These are phyloP conservation scores for Gracilaria gracilis DNA, from an alignment of 23 red algal species.

Conservation along the genomic window DNA sequence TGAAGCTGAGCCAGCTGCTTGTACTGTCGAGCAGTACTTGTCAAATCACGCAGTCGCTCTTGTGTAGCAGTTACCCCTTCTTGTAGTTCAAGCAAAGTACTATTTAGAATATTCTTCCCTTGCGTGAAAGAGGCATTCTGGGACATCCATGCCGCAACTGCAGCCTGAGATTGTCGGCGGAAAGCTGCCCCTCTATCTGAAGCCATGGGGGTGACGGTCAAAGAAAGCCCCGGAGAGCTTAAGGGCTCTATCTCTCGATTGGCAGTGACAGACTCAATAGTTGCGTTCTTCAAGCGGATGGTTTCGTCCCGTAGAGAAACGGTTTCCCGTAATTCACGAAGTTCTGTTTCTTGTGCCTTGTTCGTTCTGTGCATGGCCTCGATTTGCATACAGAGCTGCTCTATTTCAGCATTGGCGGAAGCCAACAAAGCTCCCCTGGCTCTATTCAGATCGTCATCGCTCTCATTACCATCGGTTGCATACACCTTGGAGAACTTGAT, in stretches of 20 bases:
- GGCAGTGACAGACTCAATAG: conserved; percentile 10
- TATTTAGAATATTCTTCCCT: conserved; percentile 31
- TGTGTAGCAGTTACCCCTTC: conserved; percentile 52
- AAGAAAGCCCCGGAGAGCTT: conserved; percentile 11
- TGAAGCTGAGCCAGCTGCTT: conserved; percentile 40
- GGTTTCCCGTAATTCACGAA: conserved; percentile 40
- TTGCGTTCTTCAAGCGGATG: conserved; percentile 32
- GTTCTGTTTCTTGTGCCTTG: conserved; percentile 51
- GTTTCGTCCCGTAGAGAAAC: conserved; percentile 45
- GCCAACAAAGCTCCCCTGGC: conserved; percentile 38
- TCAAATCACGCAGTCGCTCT: conserved; percentile 61
- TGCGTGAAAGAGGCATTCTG: conserved; percentile 31
- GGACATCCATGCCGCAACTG: conserved; percentile 36
- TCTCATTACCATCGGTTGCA: conserved; percentile 17
- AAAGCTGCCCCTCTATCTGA: background rate
- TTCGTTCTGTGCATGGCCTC: conserved; percentile 55
- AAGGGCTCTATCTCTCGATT: conserved; percentile 26
- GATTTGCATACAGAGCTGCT: conserved; percentile 42
- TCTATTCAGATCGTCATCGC: conserved; percentile 38
- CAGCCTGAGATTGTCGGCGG: conserved; percentile 3
- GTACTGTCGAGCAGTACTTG: conserved; percentile 59
- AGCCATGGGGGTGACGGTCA: conserved; percentile 20
- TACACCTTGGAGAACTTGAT: conserved; percentile 12
- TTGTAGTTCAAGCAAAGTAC: conserved; percentile 44
- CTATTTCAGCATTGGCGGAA: conserved; percentile 68